A percentile compares a stretch with the other conserved stretches of the same genome.
These are phyloP conservation scores for Colletotrichum ledebouriae DNA, from an alignment of 2,329 filamentous ascomycete genomes.

Conservation along the genomic window DNA sequence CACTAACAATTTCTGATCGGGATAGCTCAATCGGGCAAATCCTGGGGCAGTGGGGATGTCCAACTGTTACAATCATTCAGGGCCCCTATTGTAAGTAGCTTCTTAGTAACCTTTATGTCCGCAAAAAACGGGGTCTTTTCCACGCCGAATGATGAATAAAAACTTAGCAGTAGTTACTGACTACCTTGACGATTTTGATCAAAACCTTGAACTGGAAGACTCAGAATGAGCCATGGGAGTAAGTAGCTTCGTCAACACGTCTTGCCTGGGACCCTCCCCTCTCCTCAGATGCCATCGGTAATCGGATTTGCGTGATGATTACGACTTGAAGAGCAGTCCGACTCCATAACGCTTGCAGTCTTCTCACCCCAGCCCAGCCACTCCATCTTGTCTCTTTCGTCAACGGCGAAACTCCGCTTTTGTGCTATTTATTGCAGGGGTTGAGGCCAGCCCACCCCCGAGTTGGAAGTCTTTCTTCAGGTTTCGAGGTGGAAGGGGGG, in stretches of 20 bases:
- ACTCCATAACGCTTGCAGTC: constrained; percentile 5
- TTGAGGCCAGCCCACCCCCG: background rate
- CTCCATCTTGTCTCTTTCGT: constrained; percentile 19
- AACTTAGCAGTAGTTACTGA: too few species aligned
- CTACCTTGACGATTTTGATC: too few species aligned
- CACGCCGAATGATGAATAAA: too few species aligned
- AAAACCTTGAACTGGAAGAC: too few species aligned
- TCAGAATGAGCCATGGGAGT: too few species aligned
- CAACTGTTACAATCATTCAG: too few species aligned
- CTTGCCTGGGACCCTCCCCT: background rate
- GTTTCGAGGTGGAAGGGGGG: constrained; percentile 1
- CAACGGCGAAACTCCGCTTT: constrained; percentile 17
- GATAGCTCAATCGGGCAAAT: too few species aligned
- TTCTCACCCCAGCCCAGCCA: background rate
- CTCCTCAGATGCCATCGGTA: constrained; percentile 30
- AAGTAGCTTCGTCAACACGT: background rate
- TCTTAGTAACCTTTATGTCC: too few species aligned
- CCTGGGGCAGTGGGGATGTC: too few species aligned
- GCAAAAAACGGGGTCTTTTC: too few species aligned
- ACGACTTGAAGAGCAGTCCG: background rate
- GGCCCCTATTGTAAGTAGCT: too few species aligned
- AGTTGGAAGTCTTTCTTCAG: background rate
- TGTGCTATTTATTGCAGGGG: constrained; percentile 29
- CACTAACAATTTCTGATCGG: too few species aligned
- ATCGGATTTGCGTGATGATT: constrained; percentile 5